phyloP scores from a whole-genome alignment of 441 rosid species.

The Croton setiger region DNA sequence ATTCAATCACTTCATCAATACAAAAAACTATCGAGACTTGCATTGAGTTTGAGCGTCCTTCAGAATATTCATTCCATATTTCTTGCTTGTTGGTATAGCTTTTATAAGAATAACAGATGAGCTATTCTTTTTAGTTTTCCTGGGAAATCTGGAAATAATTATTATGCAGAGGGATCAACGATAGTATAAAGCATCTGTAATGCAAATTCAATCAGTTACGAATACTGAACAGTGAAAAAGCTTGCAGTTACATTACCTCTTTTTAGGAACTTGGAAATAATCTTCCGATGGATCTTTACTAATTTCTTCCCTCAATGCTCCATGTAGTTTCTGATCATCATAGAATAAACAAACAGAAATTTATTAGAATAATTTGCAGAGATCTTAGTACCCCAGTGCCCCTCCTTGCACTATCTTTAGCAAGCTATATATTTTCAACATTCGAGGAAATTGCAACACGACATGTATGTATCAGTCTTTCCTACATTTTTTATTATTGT shows the following conservation, averaged over 20 bases:
- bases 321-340: slow-evolving; percentile 30
- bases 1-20: too few relatives aligned
- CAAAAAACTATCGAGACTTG: slow-evolving; percentile 18
- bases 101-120: slow-evolving; percentile 43
- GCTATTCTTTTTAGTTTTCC: slow-evolving; percentile 40
- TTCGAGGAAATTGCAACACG: background rate
- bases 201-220: slow-evolving; percentile 7
- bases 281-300: slow-evolving; percentile 21
- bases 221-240: background rate
- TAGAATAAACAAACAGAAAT: slow-evolving; percentile 11
- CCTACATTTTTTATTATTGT: background rate
- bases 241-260: slow-evolving; percentile 35
- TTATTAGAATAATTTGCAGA: slow-evolving; percentile 10
- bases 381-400: background rate
- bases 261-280: slow-evolving; percentile 33
- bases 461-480: background rate
- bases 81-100: slow-evolving; percentile 41
- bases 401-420: background rate
- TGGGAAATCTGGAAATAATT: slow-evolving; percentile 38
- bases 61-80: slow-evolving; percentile 25
- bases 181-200: slow-evolving; percentile 3
- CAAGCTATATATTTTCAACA: background rate
- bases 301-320: slow-evolving; percentile 25
- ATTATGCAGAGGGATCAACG: slow-evolving; percentile 20
- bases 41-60: slow-evolving; percentile 19